Percentiles rank a stretch among this genome's conserved stretches.
Conservation (phyloP, 306 rosid genomes). For the Potentilla sterilis region DNA sequence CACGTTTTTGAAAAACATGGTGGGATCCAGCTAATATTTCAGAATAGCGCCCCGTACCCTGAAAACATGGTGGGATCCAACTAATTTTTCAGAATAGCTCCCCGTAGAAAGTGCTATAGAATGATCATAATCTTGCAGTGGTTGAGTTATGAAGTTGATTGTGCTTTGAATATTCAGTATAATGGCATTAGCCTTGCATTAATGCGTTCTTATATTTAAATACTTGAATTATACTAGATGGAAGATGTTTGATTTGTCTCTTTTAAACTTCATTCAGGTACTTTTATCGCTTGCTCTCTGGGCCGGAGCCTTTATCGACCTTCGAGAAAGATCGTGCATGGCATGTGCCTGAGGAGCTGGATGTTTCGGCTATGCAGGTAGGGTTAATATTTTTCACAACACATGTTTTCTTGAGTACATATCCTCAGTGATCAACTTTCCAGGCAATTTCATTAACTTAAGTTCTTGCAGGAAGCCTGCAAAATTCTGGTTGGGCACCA, state of each 20-base stretch:
- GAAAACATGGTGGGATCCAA: neutral
- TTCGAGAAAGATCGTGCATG: constrained; percentile 86
- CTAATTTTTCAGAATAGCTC: neutral
- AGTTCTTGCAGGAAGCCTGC: constrained; percentile 76
- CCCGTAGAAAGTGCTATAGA: neutral
- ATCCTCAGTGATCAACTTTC: neutral
- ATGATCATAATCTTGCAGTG: neutral
- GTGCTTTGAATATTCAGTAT: neutral
- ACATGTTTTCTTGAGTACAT: constrained; percentile 15
- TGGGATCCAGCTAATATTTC: neutral
- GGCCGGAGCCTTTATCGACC: constrained; percentile 73
- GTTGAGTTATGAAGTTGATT: constrained; percentile 6
- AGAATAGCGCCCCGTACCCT: neutral
- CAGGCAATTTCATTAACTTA: constrained; percentile 8
- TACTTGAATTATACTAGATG: neutral
- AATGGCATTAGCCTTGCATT: neutral
- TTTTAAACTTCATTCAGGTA: constrained; percentile 43
- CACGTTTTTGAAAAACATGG: neutral
- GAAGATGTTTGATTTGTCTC: constrained; percentile 11
- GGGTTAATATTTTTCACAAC: constrained; percentile 17
- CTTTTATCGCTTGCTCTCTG: constrained; percentile 79
- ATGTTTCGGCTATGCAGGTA: constrained; percentile 82
- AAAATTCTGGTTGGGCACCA: constrained; percentile 78
- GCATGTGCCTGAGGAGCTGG: constrained; percentile 79
- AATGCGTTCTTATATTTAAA: neutral